A percentile compares a stretch with the other conserved stretches of the same genome.
phyloP scores from a whole-genome alignment of 768 basidiomycete species.

The Tubosaeta brunneosetosa region DNA sequence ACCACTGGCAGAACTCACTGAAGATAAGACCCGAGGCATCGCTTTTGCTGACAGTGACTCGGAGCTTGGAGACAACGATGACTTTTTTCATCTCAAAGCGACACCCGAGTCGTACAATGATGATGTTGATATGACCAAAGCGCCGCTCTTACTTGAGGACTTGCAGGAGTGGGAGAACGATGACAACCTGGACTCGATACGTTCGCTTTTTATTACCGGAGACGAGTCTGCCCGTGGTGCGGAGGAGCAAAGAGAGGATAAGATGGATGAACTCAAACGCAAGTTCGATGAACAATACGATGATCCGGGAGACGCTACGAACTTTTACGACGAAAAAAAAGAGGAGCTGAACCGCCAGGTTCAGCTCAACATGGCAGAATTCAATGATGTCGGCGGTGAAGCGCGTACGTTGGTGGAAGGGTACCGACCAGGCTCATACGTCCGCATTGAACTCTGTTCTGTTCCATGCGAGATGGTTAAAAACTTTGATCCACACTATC shows the following conservation, averaged over 20 bases:
- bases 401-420: constrained; percentile 85
- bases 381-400: constrained; percentile 71
- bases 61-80: constrained; percentile 56
- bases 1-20: constrained; percentile 35
- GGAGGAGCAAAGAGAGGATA: constrained; percentile 40
- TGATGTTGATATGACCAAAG: constrained; percentile 68
- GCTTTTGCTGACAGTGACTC: constrained; percentile 80
- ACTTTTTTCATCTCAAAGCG: constrained; percentile 65
- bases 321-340: constrained; percentile 91
- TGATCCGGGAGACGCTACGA: constrained; percentile 71
- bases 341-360: constrained; percentile 86
- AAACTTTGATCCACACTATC: constrained; percentile 87
- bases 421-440: constrained; percentile 83
- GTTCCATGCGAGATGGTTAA: constrained; percentile 92
- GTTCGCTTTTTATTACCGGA: constrained; percentile 88
- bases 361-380: constrained; percentile 79
- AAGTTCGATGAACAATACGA: constrained; percentile 98
- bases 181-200: constrained; percentile 78
- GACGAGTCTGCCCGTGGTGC: constrained; percentile 32
- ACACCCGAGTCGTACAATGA: constrained; percentile 38
- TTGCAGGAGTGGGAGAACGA: constrained; percentile 82
- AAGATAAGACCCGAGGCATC: constrained; percentile 39
- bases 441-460: constrained; percentile 80
- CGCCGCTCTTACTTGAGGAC: constrained; percentile 41
- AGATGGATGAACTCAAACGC: constrained; percentile 64